Evolutionary conservation across 2,329 filamentous ascomycete genomes (phyloP), one percentile per base, ranked within the genome.

Genomic region (Grosmannia penicillata): DNA sequence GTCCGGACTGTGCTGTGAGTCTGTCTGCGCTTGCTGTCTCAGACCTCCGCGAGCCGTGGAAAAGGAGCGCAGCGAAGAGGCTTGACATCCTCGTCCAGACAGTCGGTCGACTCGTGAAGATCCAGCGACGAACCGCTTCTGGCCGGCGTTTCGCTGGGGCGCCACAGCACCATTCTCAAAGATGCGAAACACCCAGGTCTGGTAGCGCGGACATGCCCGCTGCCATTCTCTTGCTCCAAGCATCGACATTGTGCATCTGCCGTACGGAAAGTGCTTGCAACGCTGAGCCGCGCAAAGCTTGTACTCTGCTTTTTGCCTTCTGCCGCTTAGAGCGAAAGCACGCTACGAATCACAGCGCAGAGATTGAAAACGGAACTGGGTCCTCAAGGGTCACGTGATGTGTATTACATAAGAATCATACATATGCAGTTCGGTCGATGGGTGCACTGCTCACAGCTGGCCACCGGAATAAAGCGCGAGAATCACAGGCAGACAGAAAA

Each of bases 191-290:
- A 50, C 38, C 42, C 47, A 48, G 23, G 42, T 38, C 30, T 48
- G 45, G 38, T 43, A 45, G 13, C 43, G 45, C 31, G 44, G 44
- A 29, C 48, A 49, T 2, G 45, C 35, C 10, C 40, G 45, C 41
- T 43, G 45, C 34, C 47, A 32, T 18, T 42, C 43, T 24, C 30
- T 38, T 10, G 38, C 40, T 24, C 43, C 37, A 32, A 44, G 41
- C 46, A 48, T 39, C 34, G 32, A n/a, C n/a, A n/a, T n/a, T 8
- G 28, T 13, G 3, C 8, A 11, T 23, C 7, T 15, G 17, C 2
- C 4, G 22, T 24, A 10, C 8, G 8, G 4, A 6, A 21, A 13
- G 6, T 23, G 15, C 11, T 33, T 22, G 13, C 6, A 14, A 25
- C 9, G 11, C 9, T n/a, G n/a, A n/a, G n/a, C n/a, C n/a, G n/a